A percentile compares a stretch with the other conserved stretches of the same genome.
These are phyloP conservation scores for Plasmodium falciparum DNA, from an alignment of 169 alveolate genomes.

Conservation along the genomic window DNA sequence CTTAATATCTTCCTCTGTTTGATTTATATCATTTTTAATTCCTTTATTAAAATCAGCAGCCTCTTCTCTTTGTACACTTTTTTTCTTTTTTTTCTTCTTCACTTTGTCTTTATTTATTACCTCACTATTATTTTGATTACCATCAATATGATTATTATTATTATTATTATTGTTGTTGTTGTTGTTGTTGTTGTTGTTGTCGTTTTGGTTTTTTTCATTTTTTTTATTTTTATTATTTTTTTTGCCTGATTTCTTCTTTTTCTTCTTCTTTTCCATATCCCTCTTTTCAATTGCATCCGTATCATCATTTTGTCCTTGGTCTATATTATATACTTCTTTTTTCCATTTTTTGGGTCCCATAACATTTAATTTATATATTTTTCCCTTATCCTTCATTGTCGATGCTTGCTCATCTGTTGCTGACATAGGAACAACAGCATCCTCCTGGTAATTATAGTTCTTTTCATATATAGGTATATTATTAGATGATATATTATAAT, in stretches of 20 bases:
- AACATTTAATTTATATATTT: constrained; percentile 49
- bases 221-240: constrained; percentile 7
- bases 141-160: constrained; percentile 1
- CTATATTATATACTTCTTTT: constrained; percentile 22
- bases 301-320: constrained; percentile 4
- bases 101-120: constrained; percentile 1
- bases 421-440: constrained; percentile 4
- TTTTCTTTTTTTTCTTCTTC: constrained; percentile 14
- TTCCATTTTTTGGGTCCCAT: constrained; percentile 78
- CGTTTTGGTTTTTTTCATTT: background rate
- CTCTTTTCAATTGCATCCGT: constrained; percentile 19
- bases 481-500: constrained; percentile 13
- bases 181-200: background rate
- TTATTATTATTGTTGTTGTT: background rate
- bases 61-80: constrained; percentile 1
- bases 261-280: constrained; percentile 17
- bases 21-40: too few species aligned
- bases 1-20: too few species aligned
- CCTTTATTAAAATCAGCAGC: too few species aligned
- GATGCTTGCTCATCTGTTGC: background rate
- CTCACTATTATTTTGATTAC: background rate
- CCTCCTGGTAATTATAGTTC: constrained; percentile 11
- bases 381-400: constrained; percentile 36
- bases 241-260: constrained; percentile 23
- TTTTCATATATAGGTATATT: constrained; percentile 19